Conservation (phyloP, 2,329 filamentous ascomycete species). For the Aspergillus pseudoviridinutans region DNA sequence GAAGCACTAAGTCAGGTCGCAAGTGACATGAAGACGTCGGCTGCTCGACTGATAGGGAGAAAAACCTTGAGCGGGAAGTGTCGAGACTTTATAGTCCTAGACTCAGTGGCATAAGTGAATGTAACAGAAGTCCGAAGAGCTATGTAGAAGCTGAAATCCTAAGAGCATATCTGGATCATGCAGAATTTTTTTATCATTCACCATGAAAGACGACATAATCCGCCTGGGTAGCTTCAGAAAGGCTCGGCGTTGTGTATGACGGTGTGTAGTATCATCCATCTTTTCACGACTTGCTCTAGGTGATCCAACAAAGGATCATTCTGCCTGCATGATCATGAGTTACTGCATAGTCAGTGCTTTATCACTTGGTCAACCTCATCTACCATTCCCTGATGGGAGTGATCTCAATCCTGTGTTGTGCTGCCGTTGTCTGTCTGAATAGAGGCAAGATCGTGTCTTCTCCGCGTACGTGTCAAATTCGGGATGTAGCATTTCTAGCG, state of each 20-base stretch:
- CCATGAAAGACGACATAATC: not conserved
- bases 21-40: not conserved
- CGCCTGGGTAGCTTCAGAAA: not conserved
- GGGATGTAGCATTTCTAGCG: too few relatives aligned
- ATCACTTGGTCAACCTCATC: not conserved
- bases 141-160: not conserved
- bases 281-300: not conserved
- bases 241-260: not conserved
- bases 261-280: not conserved
- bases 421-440: not conserved
- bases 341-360: too few relatives aligned
- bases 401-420: not conserved
- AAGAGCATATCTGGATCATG: not conserved
- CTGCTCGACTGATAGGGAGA: too few relatives aligned
- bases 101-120: not conserved
- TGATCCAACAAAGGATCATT: not conserved
- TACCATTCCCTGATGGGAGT: not conserved
- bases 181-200: not conserved
- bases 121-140: not conserved
- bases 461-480: too few relatives aligned
- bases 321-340: not conserved
- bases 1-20: not conserved
- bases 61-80: not conserved
- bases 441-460: not conserved
- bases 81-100: not conserved